Conservation (phyloP, 2,329 filamentous ascomycete species). For the Aspergillus pseudotamarii region DNA sequence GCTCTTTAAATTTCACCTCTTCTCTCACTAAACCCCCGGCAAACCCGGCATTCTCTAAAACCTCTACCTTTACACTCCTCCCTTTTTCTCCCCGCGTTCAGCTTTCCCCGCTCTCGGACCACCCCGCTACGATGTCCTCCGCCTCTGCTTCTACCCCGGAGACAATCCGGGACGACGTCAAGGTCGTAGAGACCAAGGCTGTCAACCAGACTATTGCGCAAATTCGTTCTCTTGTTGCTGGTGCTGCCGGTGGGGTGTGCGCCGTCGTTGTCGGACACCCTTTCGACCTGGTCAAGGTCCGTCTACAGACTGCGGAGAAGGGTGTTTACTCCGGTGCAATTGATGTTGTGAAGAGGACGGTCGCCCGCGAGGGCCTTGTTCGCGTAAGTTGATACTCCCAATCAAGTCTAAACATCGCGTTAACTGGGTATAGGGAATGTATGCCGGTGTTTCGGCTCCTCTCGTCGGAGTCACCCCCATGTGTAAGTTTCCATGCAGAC, state of each 20-base stretch:
- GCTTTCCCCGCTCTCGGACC: slow-evolving; percentile 10
- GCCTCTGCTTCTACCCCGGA: slow-evolving; percentile 33
- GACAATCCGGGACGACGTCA: slow-evolving; percentile 32
- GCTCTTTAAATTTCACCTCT: neutral
- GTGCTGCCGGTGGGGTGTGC: slow-evolving; percentile 90
- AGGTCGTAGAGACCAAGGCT: slow-evolving; percentile 31
- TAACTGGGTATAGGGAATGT: slow-evolving; percentile 66
- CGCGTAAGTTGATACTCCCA: slow-evolving; percentile 44
- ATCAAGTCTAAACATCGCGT: neutral
- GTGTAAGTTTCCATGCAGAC: slow-evolving; percentile 68
- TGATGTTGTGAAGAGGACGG: slow-evolving; percentile 85
- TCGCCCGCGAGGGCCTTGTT: slow-evolving; percentile 80
- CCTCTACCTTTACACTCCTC: slow-evolving; percentile 2
- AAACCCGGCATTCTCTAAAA: neutral
- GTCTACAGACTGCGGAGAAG: slow-evolving; percentile 91
- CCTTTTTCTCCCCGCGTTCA: slow-evolving; percentile 2
- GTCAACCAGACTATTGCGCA: slow-evolving; percentile 58
- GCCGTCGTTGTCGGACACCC: slow-evolving; percentile 94
- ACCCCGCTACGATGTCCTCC: slow-evolving; percentile 31
- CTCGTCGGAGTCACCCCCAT: slow-evolving; percentile 96
- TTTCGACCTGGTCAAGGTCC: slow-evolving; percentile 97
- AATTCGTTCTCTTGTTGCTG: slow-evolving; percentile 81
- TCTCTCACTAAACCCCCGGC: neutral
- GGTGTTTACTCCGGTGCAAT: slow-evolving; percentile 88
- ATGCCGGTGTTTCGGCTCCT: slow-evolving; percentile 95